Evolutionary conservation across 805 yeast species (phyloP), one percentile per base, ranked within the genome.

Genomic region (Komagataella populi): DNA sequence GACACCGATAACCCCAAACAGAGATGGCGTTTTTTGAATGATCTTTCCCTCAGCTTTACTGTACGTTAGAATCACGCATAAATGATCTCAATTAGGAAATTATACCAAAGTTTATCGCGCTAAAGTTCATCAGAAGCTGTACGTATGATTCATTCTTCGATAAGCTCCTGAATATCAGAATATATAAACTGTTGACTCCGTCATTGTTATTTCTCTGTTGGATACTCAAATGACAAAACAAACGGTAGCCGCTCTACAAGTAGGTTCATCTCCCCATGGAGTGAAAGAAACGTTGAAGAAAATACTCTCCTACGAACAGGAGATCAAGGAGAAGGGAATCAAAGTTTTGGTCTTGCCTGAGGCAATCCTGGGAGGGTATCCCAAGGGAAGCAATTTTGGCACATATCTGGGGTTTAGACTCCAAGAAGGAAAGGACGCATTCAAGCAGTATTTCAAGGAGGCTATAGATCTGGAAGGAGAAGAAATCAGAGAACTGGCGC

Each of bases 291-390:
- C 76, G 4, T 52, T 72, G 30, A 58, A 59, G 8, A 68, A 69
- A 51, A 69, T 72, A 46, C 54, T 71, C 14, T 59, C 69, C 2
- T 71, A 65, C 55, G 74, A 70, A 54, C 52, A 59, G 10, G 67
- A 70, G 51, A 58, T 72, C 36, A 60, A 57, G 48, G 60, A 57
- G 1, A 55, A 61, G 7, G 61, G 66, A 1, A 68, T 67, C 22
- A 62, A 65, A 30, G 57, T 72, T 39, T 70, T 71, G 16, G 73
- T 72, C n/a, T 56, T 72, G 46, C 77, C 77, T 18, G 77, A 72
- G 54, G 75, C 74, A 18, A 58, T 68, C 1, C 55, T 72, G n/a
- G 76, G 76, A 17, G 77, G 76, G 3, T 72, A 72, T 53, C 75
- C 77, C 10, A 72, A 72, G 55, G 75, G 75, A 2, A 57, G 68